Percentiles rank a stretch among this genome's conserved stretches.
Conservation (phyloP, 2,329 filamentous ascomycete genomes). For the Alternaria solani region DNA sequence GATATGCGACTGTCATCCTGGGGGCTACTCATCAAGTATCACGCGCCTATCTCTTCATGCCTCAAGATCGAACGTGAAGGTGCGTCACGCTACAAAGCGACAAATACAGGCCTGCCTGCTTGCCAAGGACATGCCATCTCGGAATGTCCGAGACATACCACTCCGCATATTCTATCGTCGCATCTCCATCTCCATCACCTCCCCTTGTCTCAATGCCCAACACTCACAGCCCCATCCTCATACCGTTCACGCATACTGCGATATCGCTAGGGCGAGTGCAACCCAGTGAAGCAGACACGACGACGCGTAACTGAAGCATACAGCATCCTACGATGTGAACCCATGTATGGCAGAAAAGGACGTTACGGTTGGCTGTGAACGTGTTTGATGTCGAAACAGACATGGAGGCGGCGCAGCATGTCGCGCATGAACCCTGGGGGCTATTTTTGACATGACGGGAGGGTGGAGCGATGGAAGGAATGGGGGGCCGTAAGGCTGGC, state of each 20-base stretch:
- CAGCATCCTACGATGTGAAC: background rate
- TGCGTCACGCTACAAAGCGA: background rate
- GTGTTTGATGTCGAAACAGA: slow-evolving; percentile 18
- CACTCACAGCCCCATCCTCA: background rate
- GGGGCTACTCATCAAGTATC: background rate
- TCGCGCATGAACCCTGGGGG: slow-evolving; percentile 14
- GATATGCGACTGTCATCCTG: background rate
- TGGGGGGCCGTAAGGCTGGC: slow-evolving; percentile 12
- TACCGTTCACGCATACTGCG: background rate
- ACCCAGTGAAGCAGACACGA: background rate
- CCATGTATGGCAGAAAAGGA: slow-evolving; percentile 33
- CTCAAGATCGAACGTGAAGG: background rate
- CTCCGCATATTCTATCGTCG: background rate
- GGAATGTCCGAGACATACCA: background rate
- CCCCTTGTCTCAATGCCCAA: background rate
- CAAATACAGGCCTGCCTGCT: background rate
- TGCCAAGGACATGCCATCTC: background rate
- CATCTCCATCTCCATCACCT: background rate
- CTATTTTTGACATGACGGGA: slow-evolving; percentile 27
- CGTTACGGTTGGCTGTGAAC: slow-evolving; percentile 11
- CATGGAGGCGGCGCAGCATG: slow-evolving; percentile 25
- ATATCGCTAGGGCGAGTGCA: background rate
- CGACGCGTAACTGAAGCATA: background rate
- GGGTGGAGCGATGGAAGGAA: background rate
- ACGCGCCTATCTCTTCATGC: background rate